Percentiles rank a stretch among this genome's conserved stretches.
Evolutionary conservation across 2,329 filamentous ascomycete species (phyloP).

Genomic region (Phialophora expanda): DNA sequence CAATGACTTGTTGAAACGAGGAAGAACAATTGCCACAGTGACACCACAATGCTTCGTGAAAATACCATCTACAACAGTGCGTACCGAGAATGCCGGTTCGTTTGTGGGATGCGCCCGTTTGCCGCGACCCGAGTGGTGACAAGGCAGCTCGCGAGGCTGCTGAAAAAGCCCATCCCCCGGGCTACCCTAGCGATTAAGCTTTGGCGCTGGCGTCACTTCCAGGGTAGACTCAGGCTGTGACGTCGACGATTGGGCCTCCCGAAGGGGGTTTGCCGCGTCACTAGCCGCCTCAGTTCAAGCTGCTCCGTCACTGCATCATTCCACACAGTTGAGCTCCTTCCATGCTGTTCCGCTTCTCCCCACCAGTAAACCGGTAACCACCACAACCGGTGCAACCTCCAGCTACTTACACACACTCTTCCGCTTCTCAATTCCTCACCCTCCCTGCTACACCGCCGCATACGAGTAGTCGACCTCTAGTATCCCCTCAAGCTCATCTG

Average conservation of each 20-base stretch:
- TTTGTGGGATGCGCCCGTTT: background rate
- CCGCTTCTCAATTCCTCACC: background rate
- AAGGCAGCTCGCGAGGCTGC: slow-evolving; percentile 10
- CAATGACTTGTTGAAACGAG: slow-evolving; percentile 1
- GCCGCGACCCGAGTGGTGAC: background rate
- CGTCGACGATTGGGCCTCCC: slow-evolving; percentile 20
- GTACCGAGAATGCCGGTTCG: background rate
- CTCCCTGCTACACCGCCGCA: slow-evolving; percentile 10
- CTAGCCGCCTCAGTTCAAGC: slow-evolving; percentile 10
- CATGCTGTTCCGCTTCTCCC: slow-evolving; percentile 8
- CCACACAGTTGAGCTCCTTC: slow-evolving; percentile 6
- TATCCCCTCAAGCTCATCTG: slow-evolving; percentile 9
- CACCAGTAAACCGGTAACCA: background rate
- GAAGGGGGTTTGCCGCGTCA: slow-evolving; percentile 7
- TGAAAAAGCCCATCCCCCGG: background rate
- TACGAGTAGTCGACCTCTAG: slow-evolving; percentile 14
- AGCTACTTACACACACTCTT: slow-evolving; percentile 15
- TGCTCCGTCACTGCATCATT: slow-evolving; percentile 8
- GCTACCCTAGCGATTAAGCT: slow-evolving; percentile 14
- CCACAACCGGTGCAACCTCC: background rate
- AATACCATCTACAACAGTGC: background rate
- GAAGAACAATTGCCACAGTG: slow-evolving; percentile 22
- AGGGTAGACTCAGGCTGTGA: slow-evolving; percentile 15
- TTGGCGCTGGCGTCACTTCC: slow-evolving; percentile 17
- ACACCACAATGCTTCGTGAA: slow-evolving; percentile 7